Conservation (phyloP, 345 rosid species). For the Excoecaria agallocha region DNA sequence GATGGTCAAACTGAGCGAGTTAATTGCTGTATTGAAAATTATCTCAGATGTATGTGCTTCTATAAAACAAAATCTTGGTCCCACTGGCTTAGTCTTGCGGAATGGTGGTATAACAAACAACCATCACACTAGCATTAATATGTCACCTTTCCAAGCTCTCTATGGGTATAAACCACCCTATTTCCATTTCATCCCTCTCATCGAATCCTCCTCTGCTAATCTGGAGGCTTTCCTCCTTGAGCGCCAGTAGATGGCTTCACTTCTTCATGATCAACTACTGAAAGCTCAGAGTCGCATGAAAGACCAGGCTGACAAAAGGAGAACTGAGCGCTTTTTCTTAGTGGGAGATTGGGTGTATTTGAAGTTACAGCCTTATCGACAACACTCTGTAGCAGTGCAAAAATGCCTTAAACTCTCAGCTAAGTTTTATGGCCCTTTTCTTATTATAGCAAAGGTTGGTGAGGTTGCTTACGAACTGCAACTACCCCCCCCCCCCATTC, state of each 20-base stretch:
- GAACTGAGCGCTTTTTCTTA: background rate
- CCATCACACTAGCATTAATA: background rate
- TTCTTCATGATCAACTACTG: background rate
- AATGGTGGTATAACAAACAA: background rate
- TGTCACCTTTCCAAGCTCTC: background rate
- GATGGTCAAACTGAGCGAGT: background rate
- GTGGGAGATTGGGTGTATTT: background rate
- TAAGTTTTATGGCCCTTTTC: background rate
- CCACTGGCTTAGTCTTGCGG: background rate
- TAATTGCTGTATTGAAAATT: background rate
- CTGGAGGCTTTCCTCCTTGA: background rate
- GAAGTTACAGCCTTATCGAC: background rate
- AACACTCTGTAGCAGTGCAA: background rate
- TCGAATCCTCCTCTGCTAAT: no score
- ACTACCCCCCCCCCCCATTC: background rate
- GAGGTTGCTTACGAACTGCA: background rate
- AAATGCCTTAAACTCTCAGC: background rate
- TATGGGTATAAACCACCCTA: background rate
- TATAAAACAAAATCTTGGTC: background rate
- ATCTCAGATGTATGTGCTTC: background rate
- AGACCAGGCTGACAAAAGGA: background rate
- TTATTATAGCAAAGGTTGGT: background rate
- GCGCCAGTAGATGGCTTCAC: background rate
- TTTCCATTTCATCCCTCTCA: no score
- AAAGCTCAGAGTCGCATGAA: background rate